Conservation (phyloP, 352 stramenopile species). For the Sclerospora graminicola region DNA sequence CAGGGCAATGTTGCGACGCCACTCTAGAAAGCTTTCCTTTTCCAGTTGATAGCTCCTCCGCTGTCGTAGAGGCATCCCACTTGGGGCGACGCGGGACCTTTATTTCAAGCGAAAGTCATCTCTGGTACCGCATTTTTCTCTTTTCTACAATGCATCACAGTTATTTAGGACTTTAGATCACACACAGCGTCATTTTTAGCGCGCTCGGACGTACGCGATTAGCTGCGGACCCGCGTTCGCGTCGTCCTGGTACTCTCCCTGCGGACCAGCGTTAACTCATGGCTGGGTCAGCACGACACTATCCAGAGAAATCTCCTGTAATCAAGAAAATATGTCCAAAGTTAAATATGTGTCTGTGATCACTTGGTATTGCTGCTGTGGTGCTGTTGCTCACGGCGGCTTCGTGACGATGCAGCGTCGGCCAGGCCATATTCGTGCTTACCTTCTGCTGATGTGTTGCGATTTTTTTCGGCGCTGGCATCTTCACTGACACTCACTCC, state of each 20-base stretch:
- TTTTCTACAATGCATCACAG: constrained; percentile 36
- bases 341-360: not conserved
- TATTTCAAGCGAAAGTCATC: constrained; percentile 93
- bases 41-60: constrained; percentile 93
- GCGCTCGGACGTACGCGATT: constrained; percentile 39
- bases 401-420: too few relatives aligned
- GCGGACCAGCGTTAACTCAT: constrained; percentile 87
- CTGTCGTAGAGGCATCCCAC: constrained; percentile 92
- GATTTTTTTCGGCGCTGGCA: too few relatives aligned
- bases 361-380: not conserved
- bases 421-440: too few relatives aligned
- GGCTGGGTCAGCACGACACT: constrained; percentile 85
- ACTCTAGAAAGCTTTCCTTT: constrained; percentile 96
- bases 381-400: not conserved
- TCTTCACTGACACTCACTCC: too few relatives aligned
- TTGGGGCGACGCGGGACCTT: constrained; percentile 92
- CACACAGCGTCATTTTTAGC: too few relatives aligned
- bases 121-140: constrained; percentile 45
- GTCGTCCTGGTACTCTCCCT: constrained; percentile 76
- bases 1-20: constrained; percentile 93
- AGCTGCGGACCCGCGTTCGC: constrained; percentile 40
- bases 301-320: constrained; percentile 87
- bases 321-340: not conserved
- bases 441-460: too few relatives aligned
- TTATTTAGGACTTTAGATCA: too few relatives aligned